Evolutionary conservation across 2,329 filamentous ascomycete species (phyloP), one percentile per base, ranked within the genome.

Genomic region (Ophiostoma fasciatum): DNA sequence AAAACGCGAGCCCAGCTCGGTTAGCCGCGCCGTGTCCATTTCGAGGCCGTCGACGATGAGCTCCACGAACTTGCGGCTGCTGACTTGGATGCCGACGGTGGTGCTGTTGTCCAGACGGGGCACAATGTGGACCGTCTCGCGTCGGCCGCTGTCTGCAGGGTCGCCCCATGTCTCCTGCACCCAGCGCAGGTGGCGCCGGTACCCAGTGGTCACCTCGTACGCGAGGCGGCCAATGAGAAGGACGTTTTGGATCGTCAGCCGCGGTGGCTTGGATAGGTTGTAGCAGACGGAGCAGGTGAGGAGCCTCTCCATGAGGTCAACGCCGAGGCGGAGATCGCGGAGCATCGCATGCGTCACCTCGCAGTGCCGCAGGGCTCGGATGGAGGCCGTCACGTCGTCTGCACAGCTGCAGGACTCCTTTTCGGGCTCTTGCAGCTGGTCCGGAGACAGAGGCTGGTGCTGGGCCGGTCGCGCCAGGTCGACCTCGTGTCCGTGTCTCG

Each of bases 241-340:
- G 4, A 39, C 37, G 17, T 39, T 39, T 5, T 39, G 28, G 18
- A 39, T 39, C 4, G 37, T 39, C 4, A 39, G 29, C 15, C 37
- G 33, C n/a, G 37, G 37, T 12, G 37, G 28, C 25, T 39, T 35
- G 9, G 21, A 23, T 5, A 36, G 20, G 29, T 39, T 19, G 25
- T 39, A 39, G 29, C 37, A 39, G 10, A 29, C 28, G 12, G 33
- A 15, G 12, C 37, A 39, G 2, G 33, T 31, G 12, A 39, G n/a
- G 5, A 39, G 23, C 17, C 30, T 28, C n/a, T 25, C 29, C 15
- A 39, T 20, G 10, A 39, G 28, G 9, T 31, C 30, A 6, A 29
- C 29, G 3, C 37, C 37, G 13, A 23, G 28, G 3, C 37, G 37
- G 20, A 39, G 33, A n/a, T 39, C 33, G 33, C 23, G 12, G 4